Evolutionary conservation across 768 basidiomycete species (phyloP), one percentile per base, ranked within the genome.

Genomic region (Xerocomus potaroensis): DNA sequence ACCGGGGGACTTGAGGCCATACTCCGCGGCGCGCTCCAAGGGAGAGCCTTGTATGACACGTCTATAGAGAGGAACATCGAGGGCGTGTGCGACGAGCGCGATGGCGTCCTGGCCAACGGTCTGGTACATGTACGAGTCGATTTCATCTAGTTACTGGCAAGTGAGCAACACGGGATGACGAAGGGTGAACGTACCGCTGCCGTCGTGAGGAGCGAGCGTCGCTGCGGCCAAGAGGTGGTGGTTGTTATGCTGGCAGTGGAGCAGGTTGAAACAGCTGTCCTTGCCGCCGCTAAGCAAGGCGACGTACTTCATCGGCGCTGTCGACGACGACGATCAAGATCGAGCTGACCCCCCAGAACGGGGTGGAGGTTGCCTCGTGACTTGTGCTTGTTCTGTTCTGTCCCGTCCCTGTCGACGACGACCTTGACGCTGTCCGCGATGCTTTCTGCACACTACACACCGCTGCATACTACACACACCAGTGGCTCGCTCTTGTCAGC

Each of bases 51-150:
- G 73, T 50, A 99, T 98, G 24, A 89, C 73, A 47, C 78, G 76
- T 23, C 89, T 78, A 70, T 87, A 90, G 9, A 98, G 75, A 8
- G 96, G 96, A 2, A 95, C 80, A 14, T 81, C 85, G 46, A 98
- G 72, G 2, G 95, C 91, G 41, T 74, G 72, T 18, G 92, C 93
- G 45, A 98, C 84, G 41, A 86, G 74, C 40, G 89, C 82, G 48
- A 98, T 84, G 15, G 91, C 91, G 47, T 92, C 90, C 62, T 97
- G 94, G 1, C 94, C 96, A 22, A 99, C 94, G n/a, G 95, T 97
- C 66, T 99, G 96, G 67, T 97, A 99, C 65, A 99, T 75, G 70
- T 92, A 98, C 19, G 94, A 97, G 67, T 99, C 94, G 59, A 98
- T 80, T 73, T 99, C 96, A 74, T 98, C 96, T 96, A 65, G 27